A percentile compares a stretch with the other conserved stretches of the same genome.
Conservation (phyloP, 129 eudicot species). For the Helichrysum umbraculigerum region DNA sequence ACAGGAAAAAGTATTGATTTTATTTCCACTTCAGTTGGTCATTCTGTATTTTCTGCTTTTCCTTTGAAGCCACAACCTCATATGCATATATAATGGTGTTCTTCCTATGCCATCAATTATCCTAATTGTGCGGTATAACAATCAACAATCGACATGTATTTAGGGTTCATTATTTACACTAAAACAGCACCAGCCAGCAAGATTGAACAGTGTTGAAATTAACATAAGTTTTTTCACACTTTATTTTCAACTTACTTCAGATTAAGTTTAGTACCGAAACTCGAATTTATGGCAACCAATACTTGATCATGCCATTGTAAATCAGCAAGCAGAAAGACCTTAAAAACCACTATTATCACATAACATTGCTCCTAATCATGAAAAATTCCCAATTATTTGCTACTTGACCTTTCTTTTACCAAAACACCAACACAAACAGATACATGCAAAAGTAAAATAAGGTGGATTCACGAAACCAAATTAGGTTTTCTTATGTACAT, state of each 20-base stretch:
- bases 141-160: not conserved
- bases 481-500: slow-evolving; percentile 4
- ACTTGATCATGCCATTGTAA: not conserved
- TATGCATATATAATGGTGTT: not conserved
- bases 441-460: not conserved
- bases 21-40: not conserved
- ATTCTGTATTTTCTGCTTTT: not conserved
- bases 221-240: too few relatives aligned
- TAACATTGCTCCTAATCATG: too few relatives aligned
- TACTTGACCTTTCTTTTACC: not conserved
- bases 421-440: not conserved
- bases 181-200: too few relatives aligned
- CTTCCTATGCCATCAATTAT: not conserved
- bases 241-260: too few relatives aligned
- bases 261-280: too few relatives aligned
- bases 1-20: not conserved
- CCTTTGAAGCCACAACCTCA: not conserved
- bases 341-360: too few relatives aligned
- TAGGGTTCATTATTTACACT: too few relatives aligned
- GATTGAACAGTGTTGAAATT: too few relatives aligned
- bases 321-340: not conserved
- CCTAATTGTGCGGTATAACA: not conserved
- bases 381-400: not conserved
- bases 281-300: too few relatives aligned
- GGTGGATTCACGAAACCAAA: slow-evolving; percentile 1